Conservation (phyloP, 2,329 filamentous ascomycete species). For the Dothistroma septosporum region DNA sequence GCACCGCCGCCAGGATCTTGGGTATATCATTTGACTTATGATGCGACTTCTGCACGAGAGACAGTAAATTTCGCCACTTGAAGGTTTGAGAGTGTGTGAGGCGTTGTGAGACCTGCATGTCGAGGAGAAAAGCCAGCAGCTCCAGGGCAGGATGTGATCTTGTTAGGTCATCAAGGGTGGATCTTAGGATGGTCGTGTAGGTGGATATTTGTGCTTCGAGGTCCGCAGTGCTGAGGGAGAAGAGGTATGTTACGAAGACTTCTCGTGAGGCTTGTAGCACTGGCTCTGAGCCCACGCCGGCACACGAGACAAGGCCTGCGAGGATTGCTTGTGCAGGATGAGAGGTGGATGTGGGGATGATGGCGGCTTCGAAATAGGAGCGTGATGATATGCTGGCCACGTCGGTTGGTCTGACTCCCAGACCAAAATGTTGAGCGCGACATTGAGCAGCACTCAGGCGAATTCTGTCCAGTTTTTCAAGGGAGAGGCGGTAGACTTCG, state of each 20-base stretch:
- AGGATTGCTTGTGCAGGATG: slow-evolving; percentile 49
- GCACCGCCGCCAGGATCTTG: slow-evolving; percentile 75
- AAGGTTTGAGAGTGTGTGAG: slow-evolving; percentile 39
- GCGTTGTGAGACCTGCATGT: slow-evolving; percentile 42
- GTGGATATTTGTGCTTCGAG: slow-evolving; percentile 21
- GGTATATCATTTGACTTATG: slow-evolving; percentile 79
- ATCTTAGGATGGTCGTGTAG: slow-evolving; percentile 24
- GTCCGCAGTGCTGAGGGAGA: slow-evolving; percentile 6
- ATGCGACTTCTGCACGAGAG: slow-evolving; percentile 70
- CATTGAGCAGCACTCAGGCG: slow-evolving; percentile 60
- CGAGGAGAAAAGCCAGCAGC: slow-evolving; percentile 65
- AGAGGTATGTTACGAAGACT: slow-evolving; percentile 53
- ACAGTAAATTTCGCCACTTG: slow-evolving; percentile 65
- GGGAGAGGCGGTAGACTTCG: slow-evolving; percentile 61
- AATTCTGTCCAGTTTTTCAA: slow-evolving; percentile 88
- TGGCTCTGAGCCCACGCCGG: slow-evolving; percentile 73
- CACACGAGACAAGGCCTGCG: slow-evolving; percentile 66
- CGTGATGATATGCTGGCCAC: slow-evolving; percentile 25
- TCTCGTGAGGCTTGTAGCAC: slow-evolving; percentile 65
- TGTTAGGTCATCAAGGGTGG: slow-evolving; percentile 12
- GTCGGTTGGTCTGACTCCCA: slow-evolving; percentile 11
- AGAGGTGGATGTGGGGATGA: slow-evolving; percentile 18
- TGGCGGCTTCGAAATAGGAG: slow-evolving; percentile 23
- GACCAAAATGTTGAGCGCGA: slow-evolving; percentile 5
- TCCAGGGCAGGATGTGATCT: slow-evolving; percentile 61